Conservation (phyloP, 768 basidiomycete species). For the Trametes meyenii region DNA sequence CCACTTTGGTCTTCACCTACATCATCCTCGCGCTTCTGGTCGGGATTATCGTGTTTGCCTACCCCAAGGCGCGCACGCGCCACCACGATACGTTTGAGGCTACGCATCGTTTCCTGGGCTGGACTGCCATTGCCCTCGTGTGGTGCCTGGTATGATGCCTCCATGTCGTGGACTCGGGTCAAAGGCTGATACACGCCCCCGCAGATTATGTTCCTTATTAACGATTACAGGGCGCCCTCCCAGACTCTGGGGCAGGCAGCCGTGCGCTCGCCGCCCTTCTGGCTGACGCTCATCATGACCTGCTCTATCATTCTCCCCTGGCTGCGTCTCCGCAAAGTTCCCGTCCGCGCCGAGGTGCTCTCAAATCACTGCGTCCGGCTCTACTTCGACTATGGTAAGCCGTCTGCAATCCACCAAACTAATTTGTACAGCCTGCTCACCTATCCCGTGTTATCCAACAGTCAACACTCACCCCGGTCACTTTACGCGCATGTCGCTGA, state of each 20-base stretch:
- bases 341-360: conserved; percentile 51
- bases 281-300: conserved; percentile 55
- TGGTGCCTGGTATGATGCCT: conserved; percentile 47
- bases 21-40: conserved; percentile 47
- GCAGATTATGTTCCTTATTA: conserved; percentile 52
- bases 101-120: conserved; percentile 57
- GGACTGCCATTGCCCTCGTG: conserved; percentile 53
- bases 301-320: conserved; percentile 58
- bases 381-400: conserved; percentile 56
- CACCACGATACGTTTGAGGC: conserved; percentile 55
- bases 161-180: neutral
- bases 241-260: conserved; percentile 45
- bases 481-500: conserved; percentile 38
- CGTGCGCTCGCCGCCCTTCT: conserved; percentile 49
- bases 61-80: conserved; percentile 47
- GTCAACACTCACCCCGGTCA: conserved; percentile 35
- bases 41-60: conserved; percentile 52
- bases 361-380: conserved; percentile 57
- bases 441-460: conserved; percentile 24
- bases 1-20: conserved; percentile 53
- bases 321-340: conserved; percentile 54
- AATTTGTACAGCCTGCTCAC: conserved; percentile 14
- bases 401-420: neutral
- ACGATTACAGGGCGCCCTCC: conserved; percentile 46
- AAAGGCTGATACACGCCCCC: neutral